Conservation (phyloP, 352 stramenopile species). For the Globisporangium camurandrum region DNA sequence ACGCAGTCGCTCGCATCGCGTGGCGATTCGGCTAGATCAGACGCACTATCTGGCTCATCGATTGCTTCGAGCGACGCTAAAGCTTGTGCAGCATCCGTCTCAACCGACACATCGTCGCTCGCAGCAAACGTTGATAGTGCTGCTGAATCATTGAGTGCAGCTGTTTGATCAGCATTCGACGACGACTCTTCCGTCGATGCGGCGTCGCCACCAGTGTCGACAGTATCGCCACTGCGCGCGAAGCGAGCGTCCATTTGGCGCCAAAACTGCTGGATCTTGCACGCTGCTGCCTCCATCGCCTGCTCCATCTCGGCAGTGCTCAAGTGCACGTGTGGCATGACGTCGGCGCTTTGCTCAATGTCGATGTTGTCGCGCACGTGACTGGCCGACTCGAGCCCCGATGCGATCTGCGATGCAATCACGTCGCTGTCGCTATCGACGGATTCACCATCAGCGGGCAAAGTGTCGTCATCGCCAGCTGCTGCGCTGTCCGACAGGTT, state of each 20-base stretch:
- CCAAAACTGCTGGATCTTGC: constrained; percentile 17
- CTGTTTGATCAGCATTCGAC: too few species aligned
- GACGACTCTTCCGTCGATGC: background rate
- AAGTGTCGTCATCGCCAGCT: too few species aligned
- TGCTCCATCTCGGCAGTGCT: constrained; percentile 3
- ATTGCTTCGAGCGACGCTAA: background rate
- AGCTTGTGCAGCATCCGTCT: background rate
- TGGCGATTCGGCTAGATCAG: background rate
- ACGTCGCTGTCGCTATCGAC: background rate
- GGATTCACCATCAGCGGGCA: too few species aligned
- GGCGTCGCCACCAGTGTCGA: too few species aligned
- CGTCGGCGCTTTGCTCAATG: background rate
- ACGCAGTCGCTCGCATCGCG: background rate
- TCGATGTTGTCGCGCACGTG: background rate
- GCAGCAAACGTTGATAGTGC: too few species aligned
- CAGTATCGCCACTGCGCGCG: background rate
- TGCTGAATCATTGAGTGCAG: too few species aligned
- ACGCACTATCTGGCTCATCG: background rate
- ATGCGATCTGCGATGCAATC: constrained; percentile 2
- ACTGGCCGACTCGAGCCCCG: constrained; percentile 1
- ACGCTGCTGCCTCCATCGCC: constrained; percentile 10
- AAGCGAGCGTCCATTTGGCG: constrained; percentile 10
- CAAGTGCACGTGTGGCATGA: constrained; percentile 3
- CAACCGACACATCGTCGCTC: too few species aligned
- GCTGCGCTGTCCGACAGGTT: too few species aligned